phyloP scores from a whole-genome alignment of 495 filamentous ascomycete genomes.

The Penicillium longicatenatum region DNA sequence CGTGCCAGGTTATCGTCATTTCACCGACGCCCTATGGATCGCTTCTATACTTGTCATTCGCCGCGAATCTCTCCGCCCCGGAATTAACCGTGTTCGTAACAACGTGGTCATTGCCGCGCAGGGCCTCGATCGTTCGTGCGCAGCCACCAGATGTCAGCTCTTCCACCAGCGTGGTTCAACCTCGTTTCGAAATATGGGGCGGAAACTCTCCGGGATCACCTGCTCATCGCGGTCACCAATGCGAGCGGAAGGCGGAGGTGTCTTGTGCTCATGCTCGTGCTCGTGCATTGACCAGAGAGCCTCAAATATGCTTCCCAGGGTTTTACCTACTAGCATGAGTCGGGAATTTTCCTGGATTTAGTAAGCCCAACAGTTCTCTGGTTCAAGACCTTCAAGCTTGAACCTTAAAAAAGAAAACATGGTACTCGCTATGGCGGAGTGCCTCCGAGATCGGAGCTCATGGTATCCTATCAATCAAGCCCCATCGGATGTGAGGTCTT shows the following conservation, averaged over 20 bases:
- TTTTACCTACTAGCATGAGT: not conserved
- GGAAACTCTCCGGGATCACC: slow-evolving; percentile 14
- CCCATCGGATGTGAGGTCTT: slow-evolving; percentile 1
- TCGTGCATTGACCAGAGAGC: slow-evolving; percentile 1
- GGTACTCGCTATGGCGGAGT: slow-evolving; percentile 5
- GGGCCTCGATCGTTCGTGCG: slow-evolving; percentile 22
- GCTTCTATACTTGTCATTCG: slow-evolving; percentile 3
- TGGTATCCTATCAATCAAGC: not conserved
- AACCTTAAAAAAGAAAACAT: slow-evolving; percentile 10
- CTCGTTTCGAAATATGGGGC: slow-evolving; percentile 10
- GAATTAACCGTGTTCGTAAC: slow-evolving; percentile 20
- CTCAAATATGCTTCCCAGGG: not conserved
- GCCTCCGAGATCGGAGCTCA: slow-evolving; percentile 25
- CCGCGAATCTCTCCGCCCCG: slow-evolving; percentile 3
- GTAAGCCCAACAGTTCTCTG: not conserved
- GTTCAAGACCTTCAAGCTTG: not conserved
- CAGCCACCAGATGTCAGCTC: slow-evolving; percentile 22
- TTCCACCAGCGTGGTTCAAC: slow-evolving; percentile 10
- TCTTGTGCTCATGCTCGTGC: slow-evolving; percentile 1
- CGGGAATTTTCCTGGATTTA: not conserved
- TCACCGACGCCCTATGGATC: slow-evolving; percentile 10
- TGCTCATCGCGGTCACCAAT: slow-evolving; percentile 14
- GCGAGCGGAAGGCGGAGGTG: slow-evolving; percentile 7
- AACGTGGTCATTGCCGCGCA: slow-evolving; percentile 11
- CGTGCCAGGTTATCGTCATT: slow-evolving; percentile 20